Percentiles rank a stretch among this genome's conserved stretches.
Conservation (phyloP, 441 rosid genomes). For the Melianthus villosus region DNA sequence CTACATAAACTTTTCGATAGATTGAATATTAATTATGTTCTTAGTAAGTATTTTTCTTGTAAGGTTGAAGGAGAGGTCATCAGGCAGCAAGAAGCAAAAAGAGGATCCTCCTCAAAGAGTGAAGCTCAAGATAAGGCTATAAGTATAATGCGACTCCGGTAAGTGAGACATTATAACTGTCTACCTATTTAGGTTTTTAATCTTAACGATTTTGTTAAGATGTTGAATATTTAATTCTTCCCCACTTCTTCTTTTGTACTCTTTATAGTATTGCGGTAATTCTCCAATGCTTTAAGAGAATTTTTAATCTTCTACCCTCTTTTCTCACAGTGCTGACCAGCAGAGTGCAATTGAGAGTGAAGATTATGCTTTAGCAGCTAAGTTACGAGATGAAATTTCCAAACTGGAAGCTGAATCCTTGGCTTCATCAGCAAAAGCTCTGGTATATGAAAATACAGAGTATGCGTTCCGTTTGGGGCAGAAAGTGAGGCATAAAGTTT, state of each 20-base stretch:
- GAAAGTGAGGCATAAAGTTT: slow-evolving; percentile 65
- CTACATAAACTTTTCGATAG: no score
- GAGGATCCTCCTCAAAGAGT: slow-evolving; percentile 77
- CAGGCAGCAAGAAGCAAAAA: slow-evolving; percentile 47
- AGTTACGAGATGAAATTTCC: slow-evolving; percentile 56
- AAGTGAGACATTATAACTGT: slow-evolving; percentile 12
- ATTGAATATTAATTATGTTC: no score
- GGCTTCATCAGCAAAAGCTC: slow-evolving; percentile 75
- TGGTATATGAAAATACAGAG: slow-evolving; percentile 56
- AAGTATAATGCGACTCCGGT: slow-evolving; percentile 62
- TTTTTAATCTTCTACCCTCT: slow-evolving; percentile 8
- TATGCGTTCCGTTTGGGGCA: slow-evolving; percentile 86
- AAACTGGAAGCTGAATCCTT: slow-evolving; percentile 72
- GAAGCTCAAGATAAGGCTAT: slow-evolving; percentile 92
- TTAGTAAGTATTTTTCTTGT: slow-evolving; percentile 16
- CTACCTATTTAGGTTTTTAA: not conserved
- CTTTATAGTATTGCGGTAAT: slow-evolving; percentile 2
- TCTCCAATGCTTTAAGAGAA: slow-evolving; percentile 2
- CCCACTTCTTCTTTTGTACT: slow-evolving; percentile 1
- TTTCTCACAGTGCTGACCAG: slow-evolving; percentile 58
- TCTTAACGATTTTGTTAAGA: not conserved
- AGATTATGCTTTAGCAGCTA: slow-evolving; percentile 67
- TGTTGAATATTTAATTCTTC: not conserved
- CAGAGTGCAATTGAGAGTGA: slow-evolving; percentile 72
- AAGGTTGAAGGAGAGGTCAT: slow-evolving; percentile 78